These are phyloP conservation scores for Tetrastigma voinierianum DNA, from an alignment of 164 flowering plant species.

Conservation along the genomic window DNA sequence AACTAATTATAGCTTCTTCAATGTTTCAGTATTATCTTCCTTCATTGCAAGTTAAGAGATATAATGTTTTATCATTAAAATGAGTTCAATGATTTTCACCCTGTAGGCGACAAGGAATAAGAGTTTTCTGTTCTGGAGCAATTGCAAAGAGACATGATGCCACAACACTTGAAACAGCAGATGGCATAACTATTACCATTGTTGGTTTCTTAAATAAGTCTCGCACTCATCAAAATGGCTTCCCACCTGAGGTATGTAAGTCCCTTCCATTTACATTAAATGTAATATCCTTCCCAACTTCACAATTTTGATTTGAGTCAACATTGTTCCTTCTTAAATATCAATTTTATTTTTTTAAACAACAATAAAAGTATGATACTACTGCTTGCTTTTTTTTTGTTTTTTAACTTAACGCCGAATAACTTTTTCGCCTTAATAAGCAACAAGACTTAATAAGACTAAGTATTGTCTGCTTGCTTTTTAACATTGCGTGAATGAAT, in stretches of 20 bases:
- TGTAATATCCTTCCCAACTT: too few relatives aligned
- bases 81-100: neutral
- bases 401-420: too few relatives aligned
- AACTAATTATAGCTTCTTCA: too few relatives aligned
- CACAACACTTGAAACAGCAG: constrained; percentile 34
- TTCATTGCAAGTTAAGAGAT: neutral
- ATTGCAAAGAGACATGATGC: constrained; percentile 30
- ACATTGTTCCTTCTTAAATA: too few relatives aligned
- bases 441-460: too few relatives aligned
- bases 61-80: neutral
- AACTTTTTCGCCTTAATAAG: too few relatives aligned
- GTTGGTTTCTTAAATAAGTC: constrained; percentile 31
- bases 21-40: neutral
- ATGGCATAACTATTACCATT: constrained; percentile 32
- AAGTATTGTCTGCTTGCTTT: too few relatives aligned
- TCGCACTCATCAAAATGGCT: constrained; percentile 37
- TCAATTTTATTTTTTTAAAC: too few relatives aligned
- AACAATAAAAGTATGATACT: too few relatives aligned
- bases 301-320: too few relatives aligned
- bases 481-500: too few relatives aligned
- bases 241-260: constrained; percentile 31
- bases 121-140: constrained; percentile 21
- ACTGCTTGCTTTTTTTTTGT: too few relatives aligned
- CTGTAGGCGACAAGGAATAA: constrained; percentile 11
- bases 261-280: neutral